Evolutionary conservation across 176 grass and related monocot species (phyloP).

Genomic region (Triticum turgidum): DNA sequence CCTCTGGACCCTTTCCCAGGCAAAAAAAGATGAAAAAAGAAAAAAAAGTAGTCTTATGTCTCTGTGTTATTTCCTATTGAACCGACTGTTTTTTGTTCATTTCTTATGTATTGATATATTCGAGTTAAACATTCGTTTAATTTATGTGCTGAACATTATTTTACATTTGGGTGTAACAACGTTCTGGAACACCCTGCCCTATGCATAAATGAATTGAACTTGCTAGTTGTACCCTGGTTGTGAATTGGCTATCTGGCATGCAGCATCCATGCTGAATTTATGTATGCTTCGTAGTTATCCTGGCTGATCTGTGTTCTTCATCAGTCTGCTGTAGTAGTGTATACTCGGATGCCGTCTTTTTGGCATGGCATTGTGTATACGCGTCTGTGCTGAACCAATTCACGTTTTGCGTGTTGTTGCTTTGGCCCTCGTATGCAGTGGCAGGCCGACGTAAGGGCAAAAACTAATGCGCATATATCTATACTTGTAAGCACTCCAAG

Average conservation of each 20-base stretch:
- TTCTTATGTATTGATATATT: conserved; percentile 29
- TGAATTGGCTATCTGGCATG: not conserved
- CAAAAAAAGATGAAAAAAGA: not conserved
- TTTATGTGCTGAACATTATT: not conserved
- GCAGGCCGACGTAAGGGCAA: not conserved
- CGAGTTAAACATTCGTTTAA: conserved; percentile 19
- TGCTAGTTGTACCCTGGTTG: not conserved
- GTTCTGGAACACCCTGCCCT: not conserved
- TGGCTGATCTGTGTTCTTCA: too few relatives aligned
- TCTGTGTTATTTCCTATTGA: not conserved
- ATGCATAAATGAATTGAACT: not conserved
- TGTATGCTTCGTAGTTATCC: not conserved
- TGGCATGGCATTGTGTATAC: too few relatives aligned
- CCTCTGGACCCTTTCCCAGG: conserved; percentile 30
- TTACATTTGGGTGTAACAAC: not conserved
- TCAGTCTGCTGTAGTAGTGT: too few relatives aligned
- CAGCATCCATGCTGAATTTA: not conserved
- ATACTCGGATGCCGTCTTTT: too few relatives aligned
- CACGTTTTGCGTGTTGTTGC: not conserved
- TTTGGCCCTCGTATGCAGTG: not conserved
- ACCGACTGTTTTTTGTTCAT: not conserved
- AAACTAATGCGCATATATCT: not conserved
- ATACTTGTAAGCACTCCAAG: not conserved
- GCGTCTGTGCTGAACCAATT: too few relatives aligned
- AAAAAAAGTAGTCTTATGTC: not conserved